Conservation (phyloP, 352 stramenopile species). For the Phytophthora capsici region DNA sequence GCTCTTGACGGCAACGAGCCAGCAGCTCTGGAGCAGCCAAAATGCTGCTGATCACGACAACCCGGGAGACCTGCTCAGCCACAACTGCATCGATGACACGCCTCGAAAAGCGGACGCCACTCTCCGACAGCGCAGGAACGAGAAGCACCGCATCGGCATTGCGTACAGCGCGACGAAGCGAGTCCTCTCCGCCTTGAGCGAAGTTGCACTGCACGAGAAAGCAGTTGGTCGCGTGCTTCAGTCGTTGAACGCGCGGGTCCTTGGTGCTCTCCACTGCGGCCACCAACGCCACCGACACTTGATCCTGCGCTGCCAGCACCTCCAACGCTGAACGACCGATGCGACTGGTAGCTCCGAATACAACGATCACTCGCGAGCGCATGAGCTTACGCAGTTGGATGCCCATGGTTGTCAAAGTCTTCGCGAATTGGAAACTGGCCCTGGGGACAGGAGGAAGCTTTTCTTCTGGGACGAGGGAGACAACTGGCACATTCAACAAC, state of each 20-base stretch:
- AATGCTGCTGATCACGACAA: constrained; percentile 77
- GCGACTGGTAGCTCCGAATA: constrained; percentile 78
- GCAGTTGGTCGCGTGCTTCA: constrained; percentile 64
- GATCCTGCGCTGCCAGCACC: constrained; percentile 43
- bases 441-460: constrained; percentile 7
- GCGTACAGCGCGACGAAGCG: constrained; percentile 68
- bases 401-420: constrained; percentile 42
- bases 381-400: constrained; percentile 69
- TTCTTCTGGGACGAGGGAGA: constrained; percentile 35
- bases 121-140: constrained; percentile 63
- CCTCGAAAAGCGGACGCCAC: constrained; percentile 69
- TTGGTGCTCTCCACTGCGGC: constrained; percentile 63
- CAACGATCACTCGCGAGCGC: constrained; percentile 65
- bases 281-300: constrained; percentile 58
- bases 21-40: constrained; percentile 55
- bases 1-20: constrained; percentile 26
- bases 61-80: constrained; percentile 49
- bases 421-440: constrained; percentile 16
- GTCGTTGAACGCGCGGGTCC: constrained; percentile 50
- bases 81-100: constrained; percentile 66
- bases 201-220: constrained; percentile 71
- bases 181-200: constrained; percentile 34
- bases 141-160: constrained; percentile 72
- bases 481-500: constrained; percentile 32
- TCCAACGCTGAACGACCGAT: constrained; percentile 67